These are phyloP conservation scores for Xerocomellus chrysenteron DNA, from an alignment of 768 basidiomycete genomes.

Conservation along the genomic window DNA sequence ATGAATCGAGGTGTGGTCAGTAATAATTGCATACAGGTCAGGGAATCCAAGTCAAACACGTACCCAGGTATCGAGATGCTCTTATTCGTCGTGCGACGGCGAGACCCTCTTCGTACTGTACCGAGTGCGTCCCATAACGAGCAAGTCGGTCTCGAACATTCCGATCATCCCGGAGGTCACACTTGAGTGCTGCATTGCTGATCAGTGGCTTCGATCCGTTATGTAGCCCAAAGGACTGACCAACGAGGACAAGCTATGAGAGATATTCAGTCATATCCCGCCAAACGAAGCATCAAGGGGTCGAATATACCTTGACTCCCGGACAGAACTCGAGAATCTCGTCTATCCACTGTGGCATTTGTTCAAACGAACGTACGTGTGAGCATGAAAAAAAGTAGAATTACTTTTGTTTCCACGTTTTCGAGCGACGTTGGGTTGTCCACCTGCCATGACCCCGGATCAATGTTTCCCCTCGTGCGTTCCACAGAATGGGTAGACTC, in stretches of 20 bases:
- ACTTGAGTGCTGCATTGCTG: conserved; percentile 74
- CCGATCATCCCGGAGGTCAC: conserved; percentile 88
- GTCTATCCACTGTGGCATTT: conserved; percentile 78
- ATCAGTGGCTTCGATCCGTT: conserved; percentile 9
- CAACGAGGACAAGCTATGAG: conserved; percentile 78
- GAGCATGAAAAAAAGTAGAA: not conserved
- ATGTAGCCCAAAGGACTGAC: conserved; percentile 45
- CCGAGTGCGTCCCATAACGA: conserved; percentile 65
- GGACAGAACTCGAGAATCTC: conserved; percentile 92
- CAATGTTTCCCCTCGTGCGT: not conserved
- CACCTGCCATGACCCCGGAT: conserved; percentile 46
- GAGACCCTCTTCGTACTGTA: conserved; percentile 92
- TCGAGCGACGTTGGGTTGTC: conserved; percentile 95
- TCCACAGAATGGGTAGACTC: conserved; percentile 20
- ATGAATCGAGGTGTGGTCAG: not conserved
- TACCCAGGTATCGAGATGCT: conserved; percentile 90
- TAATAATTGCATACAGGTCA: not conserved
- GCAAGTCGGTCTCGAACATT: conserved; percentile 69
- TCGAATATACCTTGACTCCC: conserved; percentile 75
- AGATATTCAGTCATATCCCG: conserved; percentile 3
- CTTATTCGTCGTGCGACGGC: conserved; percentile 87
- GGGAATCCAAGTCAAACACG: conserved; percentile 23
- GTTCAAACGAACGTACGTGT: not conserved
- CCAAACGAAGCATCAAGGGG: conserved; percentile 1
- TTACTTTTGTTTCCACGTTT: conserved; percentile 91